phyloP scores from a whole-genome alignment of 768 basidiomycete species.

The Terana coerulea region DNA sequence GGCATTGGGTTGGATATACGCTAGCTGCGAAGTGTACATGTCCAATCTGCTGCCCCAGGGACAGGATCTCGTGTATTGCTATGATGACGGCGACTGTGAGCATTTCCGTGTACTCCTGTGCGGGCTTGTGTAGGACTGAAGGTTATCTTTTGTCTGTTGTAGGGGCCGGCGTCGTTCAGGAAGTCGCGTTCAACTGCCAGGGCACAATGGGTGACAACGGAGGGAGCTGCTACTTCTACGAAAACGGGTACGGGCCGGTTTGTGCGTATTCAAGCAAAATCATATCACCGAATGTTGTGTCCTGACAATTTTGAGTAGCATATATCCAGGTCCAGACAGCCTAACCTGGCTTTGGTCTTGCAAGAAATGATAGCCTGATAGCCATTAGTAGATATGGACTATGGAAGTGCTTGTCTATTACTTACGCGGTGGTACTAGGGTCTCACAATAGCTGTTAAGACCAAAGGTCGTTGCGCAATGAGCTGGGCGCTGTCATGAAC shows the following conservation, averaged over 20 bases:
- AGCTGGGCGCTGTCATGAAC: too few species aligned
- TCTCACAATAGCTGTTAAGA: too few species aligned
- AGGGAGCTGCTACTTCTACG: conserved; percentile 3
- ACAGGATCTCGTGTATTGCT: not conserved
- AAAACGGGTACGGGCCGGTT: not conserved
- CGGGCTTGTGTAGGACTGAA: not conserved
- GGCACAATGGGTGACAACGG: not conserved
- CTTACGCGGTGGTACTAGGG: too few species aligned
- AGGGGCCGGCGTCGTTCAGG: conserved; percentile 3
- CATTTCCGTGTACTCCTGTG: not conserved
- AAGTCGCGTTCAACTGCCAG: not conserved
- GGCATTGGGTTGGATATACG: not conserved
- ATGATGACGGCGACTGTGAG: not conserved
- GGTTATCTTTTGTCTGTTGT: not conserved
- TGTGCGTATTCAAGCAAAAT: not conserved
- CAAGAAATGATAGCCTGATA: too few species aligned
- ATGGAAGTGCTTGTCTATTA: too few species aligned
- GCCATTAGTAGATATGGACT: too few species aligned
- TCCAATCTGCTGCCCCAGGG: not conserved
- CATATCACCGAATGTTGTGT: too few species aligned
- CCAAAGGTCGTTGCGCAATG: too few species aligned
- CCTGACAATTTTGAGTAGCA: too few species aligned
- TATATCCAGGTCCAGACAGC: too few species aligned
- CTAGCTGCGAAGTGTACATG: not conserved
- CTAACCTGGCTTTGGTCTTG: too few species aligned